A percentile compares a stretch with the other conserved stretches of the same genome.
These are phyloP conservation scores for Thielaviopsis euricoi DNA, from an alignment of 2,329 filamentous ascomycete species.

Conservation along the genomic window DNA sequence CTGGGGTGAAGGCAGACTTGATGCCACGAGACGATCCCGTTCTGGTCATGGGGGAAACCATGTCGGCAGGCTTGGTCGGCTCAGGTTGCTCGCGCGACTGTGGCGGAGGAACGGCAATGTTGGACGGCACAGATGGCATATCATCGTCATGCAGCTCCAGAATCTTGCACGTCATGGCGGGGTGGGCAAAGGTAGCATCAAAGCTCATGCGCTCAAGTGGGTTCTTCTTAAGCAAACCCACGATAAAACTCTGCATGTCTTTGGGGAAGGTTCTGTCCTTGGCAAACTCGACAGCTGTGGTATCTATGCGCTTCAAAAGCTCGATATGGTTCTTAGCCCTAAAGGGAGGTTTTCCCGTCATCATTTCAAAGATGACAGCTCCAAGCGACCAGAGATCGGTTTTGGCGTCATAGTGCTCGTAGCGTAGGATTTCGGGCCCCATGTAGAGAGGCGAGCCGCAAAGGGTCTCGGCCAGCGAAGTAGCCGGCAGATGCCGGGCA, in stretches of 20 bases:
- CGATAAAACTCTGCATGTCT: slow-evolving; percentile 75
- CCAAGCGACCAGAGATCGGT: slow-evolving; percentile 96
- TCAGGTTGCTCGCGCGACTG: background rate
- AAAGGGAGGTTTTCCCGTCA: slow-evolving; percentile 78
- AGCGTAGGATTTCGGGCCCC: slow-evolving; percentile 93
- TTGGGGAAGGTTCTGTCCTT: slow-evolving; percentile 5
- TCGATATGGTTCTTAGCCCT: slow-evolving; percentile 89
- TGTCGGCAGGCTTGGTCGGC: background rate
- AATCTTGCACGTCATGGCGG: slow-evolving; percentile 57
- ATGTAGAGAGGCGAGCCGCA: slow-evolving; percentile 97
- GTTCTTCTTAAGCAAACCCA: slow-evolving; percentile 66
- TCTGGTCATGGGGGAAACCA: background rate
- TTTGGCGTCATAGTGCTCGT: slow-evolving; percentile 94
- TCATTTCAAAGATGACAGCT: slow-evolving; percentile 91
- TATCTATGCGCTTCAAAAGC: slow-evolving; percentile 79
- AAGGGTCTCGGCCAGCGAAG: slow-evolving; percentile 84
- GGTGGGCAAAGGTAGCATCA: slow-evolving; percentile 64
- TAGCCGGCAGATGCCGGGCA: slow-evolving; percentile 75
- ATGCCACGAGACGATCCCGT: slow-evolving; percentile 1
- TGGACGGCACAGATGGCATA: slow-evolving; percentile 22
- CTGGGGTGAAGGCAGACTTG: slow-evolving; percentile 1
- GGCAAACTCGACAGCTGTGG: slow-evolving; percentile 35
- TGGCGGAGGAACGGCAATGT: background rate
- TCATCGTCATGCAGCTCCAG: slow-evolving; percentile 72
- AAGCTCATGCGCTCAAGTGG: slow-evolving; percentile 77